Conservation (phyloP, 2,329 filamentous ascomycete species). For the Diaporthe sp. region DNA sequence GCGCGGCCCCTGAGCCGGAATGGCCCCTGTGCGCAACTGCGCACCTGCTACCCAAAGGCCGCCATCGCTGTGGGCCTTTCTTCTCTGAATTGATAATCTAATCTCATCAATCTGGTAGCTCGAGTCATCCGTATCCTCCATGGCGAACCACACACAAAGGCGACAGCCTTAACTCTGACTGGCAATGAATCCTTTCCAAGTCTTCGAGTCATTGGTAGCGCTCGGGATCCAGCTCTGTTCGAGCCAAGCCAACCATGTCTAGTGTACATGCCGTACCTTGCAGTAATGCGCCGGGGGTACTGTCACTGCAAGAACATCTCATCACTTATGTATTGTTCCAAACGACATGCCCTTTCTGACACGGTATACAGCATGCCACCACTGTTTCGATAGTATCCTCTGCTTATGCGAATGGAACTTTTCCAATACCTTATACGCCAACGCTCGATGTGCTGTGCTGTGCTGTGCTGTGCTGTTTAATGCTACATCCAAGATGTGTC, state of each 20-base stretch:
- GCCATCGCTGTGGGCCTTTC: neutral
- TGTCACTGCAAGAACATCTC: neutral
- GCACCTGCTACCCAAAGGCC: neutral
- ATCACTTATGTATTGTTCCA: neutral
- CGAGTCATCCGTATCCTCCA: neutral
- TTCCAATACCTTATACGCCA: conserved; percentile 4
- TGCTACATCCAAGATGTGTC: neutral
- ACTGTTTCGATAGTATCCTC: neutral
- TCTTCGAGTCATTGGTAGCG: conserved; percentile 2
- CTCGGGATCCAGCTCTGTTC: neutral
- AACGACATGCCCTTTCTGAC: neutral
- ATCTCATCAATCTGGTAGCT: neutral
- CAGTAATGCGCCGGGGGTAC: too few relatives aligned
- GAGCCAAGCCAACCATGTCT: neutral
- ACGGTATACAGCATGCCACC: too few relatives aligned
- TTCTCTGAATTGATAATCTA: neutral
- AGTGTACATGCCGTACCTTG: neutral
- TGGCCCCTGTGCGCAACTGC: neutral
- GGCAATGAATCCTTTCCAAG: neutral
- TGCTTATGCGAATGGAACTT: neutral
- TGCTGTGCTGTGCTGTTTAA: neutral
- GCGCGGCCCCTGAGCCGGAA: neutral
- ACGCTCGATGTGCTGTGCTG: conserved; percentile 12
- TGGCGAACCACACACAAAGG: neutral
- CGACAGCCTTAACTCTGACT: too few relatives aligned